These are phyloP conservation scores for Eremothecium cymbalariae DNA, from an alignment of 1,139 yeast genomes.

Conservation along the genomic window DNA sequence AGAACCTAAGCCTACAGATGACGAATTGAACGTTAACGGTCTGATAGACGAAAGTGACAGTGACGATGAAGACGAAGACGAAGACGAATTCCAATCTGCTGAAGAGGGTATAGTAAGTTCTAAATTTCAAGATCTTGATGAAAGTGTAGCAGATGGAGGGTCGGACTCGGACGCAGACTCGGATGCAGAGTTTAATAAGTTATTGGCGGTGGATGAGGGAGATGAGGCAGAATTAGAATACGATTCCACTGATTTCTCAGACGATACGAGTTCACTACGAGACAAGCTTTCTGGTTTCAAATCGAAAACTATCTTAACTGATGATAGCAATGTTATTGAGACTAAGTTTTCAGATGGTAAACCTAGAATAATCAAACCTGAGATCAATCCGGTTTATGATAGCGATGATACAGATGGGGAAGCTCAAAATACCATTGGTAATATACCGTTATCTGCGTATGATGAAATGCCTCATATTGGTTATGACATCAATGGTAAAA, in stretches of 20 bases:
- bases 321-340: constrained; percentile 34
- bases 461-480: constrained; percentile 98
- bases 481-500: constrained; percentile 91
- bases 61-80: constrained; percentile 24
- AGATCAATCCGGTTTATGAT: constrained; percentile 86
- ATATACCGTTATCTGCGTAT: constrained; percentile 84
- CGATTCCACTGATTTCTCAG: constrained; percentile 27
- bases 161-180: constrained; percentile 42
- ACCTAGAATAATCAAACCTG: constrained; percentile 71
- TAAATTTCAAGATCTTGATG: constrained; percentile 17
- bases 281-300: constrained; percentile 49
- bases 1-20: constrained; percentile 24
- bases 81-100: constrained; percentile 17
- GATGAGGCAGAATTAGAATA: constrained; percentile 32
- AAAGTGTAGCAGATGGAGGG: constrained; percentile 31
- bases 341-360: constrained; percentile 72
- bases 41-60: constrained; percentile 31
- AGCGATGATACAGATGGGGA: constrained; percentile 89
- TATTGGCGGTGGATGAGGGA: constrained; percentile 45
- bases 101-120: constrained; percentile 13
- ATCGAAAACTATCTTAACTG: constrained; percentile 42
- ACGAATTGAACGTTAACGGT: constrained; percentile 36
- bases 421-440: constrained; percentile 81
- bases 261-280: constrained; percentile 42
- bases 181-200: constrained; percentile 53